Evolutionary conservation across 1,284 basidiomycete genomes (phyloP), one percentile per base, ranked within the genome.

Genomic region (Trichosporon ovoides): DNA sequence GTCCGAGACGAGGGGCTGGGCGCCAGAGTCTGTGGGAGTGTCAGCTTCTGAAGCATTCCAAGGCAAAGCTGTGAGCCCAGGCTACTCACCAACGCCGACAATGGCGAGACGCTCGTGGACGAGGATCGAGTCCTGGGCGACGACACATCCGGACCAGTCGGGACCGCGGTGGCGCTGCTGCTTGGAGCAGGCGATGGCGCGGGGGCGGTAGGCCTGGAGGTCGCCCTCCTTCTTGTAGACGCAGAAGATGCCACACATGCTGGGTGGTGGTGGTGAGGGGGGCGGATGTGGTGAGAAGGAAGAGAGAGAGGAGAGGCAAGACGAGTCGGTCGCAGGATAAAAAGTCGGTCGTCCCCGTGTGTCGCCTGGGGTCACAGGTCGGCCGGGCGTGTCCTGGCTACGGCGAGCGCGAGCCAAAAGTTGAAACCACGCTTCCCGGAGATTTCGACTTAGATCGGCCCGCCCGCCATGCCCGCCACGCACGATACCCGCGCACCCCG

Each of bases 71-170:
- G n/a, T n/a, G n/a, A n/a, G n/a, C n/a, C n/a, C n/a, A 12, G 6
- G 16, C 7, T 38, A 83, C 90, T 80, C 62, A 93, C 93, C 93
- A 67, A 99, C 92, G 72, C 96, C 96, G 62, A 98, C 96, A 75
- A 99, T 91, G 43, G 96, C 96, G 55, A 99, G 82, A 65, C 91
- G 87, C 76, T 94, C 91, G 68, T 95, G 91, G 31, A 88, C 88
- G 57, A 95, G 83, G 58, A 95, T 83, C 48, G 84, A 83, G 64
- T 89, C 82, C 74, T 87, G 85, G 52, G 89, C 88, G 64, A 91
- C 87, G 77, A 85, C 87, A 78, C 89, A 94, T 37, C 93, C 93
- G 31, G 91, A 93, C 93, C 93, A 97, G 79, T 97, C 93, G 34
- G 94, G 94, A 50, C 93, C 93, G 68, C 93, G 86, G 77, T 96